These are phyloP conservation scores for Lyophyllum atratum DNA, from an alignment of 768 basidiomycete genomes.

Conservation along the genomic window DNA sequence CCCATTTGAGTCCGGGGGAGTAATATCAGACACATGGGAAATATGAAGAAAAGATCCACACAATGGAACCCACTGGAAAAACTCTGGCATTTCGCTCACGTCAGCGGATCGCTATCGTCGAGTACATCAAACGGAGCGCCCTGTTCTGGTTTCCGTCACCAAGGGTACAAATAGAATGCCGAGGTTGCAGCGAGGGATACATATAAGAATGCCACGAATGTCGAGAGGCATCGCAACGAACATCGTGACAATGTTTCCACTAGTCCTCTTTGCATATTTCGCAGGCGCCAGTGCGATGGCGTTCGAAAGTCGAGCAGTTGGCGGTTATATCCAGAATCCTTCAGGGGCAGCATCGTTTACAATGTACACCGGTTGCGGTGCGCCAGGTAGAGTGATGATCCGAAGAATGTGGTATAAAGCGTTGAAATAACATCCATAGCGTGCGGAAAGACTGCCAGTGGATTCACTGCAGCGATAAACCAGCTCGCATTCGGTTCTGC, in stretches of 20 bases:
- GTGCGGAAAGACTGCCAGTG: conserved; percentile 51
- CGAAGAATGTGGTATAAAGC: not conserved
- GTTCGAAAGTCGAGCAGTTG: conserved; percentile 37
- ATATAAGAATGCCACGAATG: conserved; percentile 10
- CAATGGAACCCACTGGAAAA: not conserved
- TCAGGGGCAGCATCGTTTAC: conserved; percentile 62
- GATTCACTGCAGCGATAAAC: conserved; percentile 58
- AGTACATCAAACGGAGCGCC: not conserved
- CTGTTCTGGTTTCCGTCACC: not conserved
- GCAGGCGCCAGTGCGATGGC: conserved; percentile 23
- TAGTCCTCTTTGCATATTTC: conserved; percentile 22
- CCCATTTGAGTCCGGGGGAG: not conserved
- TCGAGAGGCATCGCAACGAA: not conserved
- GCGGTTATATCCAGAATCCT: conserved; percentile 54
- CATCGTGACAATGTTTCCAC: conserved; percentile 19
- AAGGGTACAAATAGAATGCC: not conserved
- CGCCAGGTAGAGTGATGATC: conserved; percentile 39
- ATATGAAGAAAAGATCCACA: not conserved
- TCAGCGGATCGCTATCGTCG: not conserved
- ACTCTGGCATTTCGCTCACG: conserved; percentile 7
- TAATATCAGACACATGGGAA: not conserved
- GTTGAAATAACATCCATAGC: conserved; percentile 30
- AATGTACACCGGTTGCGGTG: conserved; percentile 49
- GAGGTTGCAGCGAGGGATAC: conserved; percentile 16
- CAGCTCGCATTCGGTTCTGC: conserved; percentile 56